Evolutionary conservation across 495 filamentous ascomycete genomes (phyloP), one percentile per base, ranked within the genome.

Genomic region (Aspergillus olivimuriae): DNA sequence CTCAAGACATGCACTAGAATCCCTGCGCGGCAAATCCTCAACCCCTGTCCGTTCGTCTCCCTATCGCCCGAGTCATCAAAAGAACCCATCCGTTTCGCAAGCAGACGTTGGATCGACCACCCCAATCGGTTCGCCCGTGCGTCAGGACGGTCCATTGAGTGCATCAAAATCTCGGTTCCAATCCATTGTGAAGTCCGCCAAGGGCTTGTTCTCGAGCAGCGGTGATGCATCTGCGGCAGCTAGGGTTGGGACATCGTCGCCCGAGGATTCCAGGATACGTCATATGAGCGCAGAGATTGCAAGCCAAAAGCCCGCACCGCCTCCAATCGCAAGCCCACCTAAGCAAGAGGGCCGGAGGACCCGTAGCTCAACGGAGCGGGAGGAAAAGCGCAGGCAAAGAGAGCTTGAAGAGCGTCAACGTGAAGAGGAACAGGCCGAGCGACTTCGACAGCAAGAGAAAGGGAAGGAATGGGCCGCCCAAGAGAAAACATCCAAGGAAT

Each of bases 161-260:
- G 85, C 89, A 36, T 89, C 89, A 14, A 95, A 94, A 66, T 84
- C 80, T 50, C 89, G 86, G 58, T 66, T 95, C 24, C 88, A 88
- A 31, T 92, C 89, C 7, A 87, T 94, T 41, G 70, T 95, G 48
- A 87, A 87, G 58, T 84, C 83, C 26, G 89, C 89, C 11, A 89
- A 84, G 56, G 86, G 82, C 14, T 74, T 94, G 33, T 84, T 94
- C 47, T 84, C 83, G 12, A 90, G 81, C 45, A 87, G 85, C 53
- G 88, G 86, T 18, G 80, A 82, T 35, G 71, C 84, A 36, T 88
- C 83, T 53, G 86, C 84, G 17, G 83, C 89, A 43, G 81, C 83
- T 6, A 89, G 84, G 55, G 63, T 83, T 36, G 80, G 83, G 44
- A 64, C 68, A 10, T 77, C 75, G 4, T 68, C 66, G 11, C 63